Evolutionary conservation across 257 asterid genomes (phyloP), one percentile per base, ranked within the genome.

Genomic region (Misopates orontium): DNA sequence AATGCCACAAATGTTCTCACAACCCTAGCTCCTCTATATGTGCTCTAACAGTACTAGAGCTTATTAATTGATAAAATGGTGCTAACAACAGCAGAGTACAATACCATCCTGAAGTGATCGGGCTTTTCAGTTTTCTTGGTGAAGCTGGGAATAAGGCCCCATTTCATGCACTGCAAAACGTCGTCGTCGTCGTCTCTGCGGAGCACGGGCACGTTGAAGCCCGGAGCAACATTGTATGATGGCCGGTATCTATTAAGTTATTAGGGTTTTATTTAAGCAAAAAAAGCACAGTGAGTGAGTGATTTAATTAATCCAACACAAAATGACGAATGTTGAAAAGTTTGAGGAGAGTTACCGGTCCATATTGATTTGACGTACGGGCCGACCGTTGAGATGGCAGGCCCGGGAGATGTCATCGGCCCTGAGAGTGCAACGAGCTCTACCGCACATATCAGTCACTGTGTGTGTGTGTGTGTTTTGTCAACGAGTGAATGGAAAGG

Each of bases 81-180:
- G n/a, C n/a, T 28, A 28, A 28, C 36, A 28, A 28, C 36, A 28
- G 7, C 7, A 2, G 7, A 28, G 62, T 17, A 22, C 4, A 14
- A 40, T 79, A 92, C 98, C 98, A 92, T 92, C 82, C 19, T 85
- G 71, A 84, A 92, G 76, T 92, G 89, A 66, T 92, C 98, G 39
- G 85, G 78, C 74, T 87, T 92, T 28, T 87, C 93, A 31, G 78
- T 69, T 74, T 84, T 84, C 80, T 92, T 87, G 31, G 95, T 84
- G 74, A 92, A 92, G 72, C 93, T 83, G 19, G 98, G 98, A 72
- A 92, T 68, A 53, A 92, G 85, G 16, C 98, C 98, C 98, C 98
- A 92, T 56, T 89, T 92, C 97, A 92, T 92, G 66, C 88, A 89
- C 71, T 92, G 97, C 74, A 82, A 73, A 56, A 83, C 95, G 19